Base-by-base conservation (phyloP, 805 yeast genomes). In the Wickerhamomyces tratensis region DNA sequence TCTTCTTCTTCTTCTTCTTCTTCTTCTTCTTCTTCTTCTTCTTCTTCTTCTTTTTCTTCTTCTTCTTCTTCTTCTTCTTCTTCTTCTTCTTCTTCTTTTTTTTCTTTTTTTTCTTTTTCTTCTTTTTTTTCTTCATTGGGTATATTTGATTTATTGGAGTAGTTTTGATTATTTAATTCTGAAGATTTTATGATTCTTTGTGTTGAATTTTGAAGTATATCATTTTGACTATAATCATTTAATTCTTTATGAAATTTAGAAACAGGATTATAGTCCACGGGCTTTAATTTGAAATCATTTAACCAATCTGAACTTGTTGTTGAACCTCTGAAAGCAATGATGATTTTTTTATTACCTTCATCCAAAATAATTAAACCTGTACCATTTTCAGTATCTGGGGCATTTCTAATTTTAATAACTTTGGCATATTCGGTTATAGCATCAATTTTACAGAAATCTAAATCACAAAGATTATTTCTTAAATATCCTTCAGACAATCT, bases 281-380 rank as follows among this genome's bases (percentile, higher is more conserved):
- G 26, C 35, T 46, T 36, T 29, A 74, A 63, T 41, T 69, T 68
- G 39, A 81, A 65, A 59, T 85, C 84, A 38, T 77, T 69, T n/a
- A 71, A 43, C 86, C 87, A 79, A 54, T 85, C 93, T 33, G 69
- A 61, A n/a, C 67, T 53, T 5, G 82, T 71, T 0, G 78, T 64
- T 0, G 89, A 76, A 3, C 91, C 93, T 59, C 87, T 68, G 49
- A 79, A 79, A 0, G 71, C 73, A 35, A 83, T 56, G n/a, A 76
- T 57, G 7, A 83, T 61, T 41, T 72, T 69, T 43, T 67, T 52
- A 34, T 58, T 55, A 7, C 49, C 48, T 45, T 67, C 69, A 55
- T 79, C 83, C 10, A 72, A 57, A 7, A 76, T 72, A n/a, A 76
- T 62, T 50, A 63, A 72, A 0, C 86, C 86, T 3, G 80, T 68